Evolutionary conservation across 352 stramenopile genomes (phyloP).

Genomic region (Globisporangium nodosum): DNA sequence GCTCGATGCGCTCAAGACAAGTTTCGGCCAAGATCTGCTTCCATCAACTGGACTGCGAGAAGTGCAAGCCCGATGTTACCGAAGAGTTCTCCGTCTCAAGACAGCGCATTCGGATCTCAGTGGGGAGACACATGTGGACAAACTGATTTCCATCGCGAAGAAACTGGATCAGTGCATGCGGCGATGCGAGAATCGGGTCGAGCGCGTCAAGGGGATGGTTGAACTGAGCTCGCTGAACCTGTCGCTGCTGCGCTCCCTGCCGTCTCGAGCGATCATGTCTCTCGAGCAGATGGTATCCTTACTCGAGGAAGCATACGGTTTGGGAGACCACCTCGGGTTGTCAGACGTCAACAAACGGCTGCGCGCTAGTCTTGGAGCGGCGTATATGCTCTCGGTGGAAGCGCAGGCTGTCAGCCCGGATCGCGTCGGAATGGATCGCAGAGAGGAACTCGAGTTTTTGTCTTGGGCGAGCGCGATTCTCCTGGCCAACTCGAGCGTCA

Average conservation of each 20-base stretch:
- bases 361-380: slow-evolving; percentile 32
- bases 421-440: slow-evolving; percentile 1
- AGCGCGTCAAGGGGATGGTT: slow-evolving; percentile 42
- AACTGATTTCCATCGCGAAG: slow-evolving; percentile 34
- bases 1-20: slow-evolving; percentile 7
- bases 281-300: slow-evolving; percentile 21
- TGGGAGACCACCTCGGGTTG: slow-evolving; percentile 38
- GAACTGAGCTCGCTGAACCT: slow-evolving; percentile 37
- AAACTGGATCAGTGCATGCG: slow-evolving; percentile 38
- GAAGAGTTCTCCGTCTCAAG: slow-evolving; percentile 39
- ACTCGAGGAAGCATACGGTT: slow-evolving; percentile 38
- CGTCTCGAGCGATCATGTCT: slow-evolving; percentile 30
- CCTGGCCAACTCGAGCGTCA: slow-evolving; percentile 27
- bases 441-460: slow-evolving; percentile 16
- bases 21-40: not conserved
- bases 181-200: slow-evolving; percentile 30
- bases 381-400: slow-evolving; percentile 26
- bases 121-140: slow-evolving; percentile 21
- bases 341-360: slow-evolving; percentile 41
- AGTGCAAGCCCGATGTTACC: slow-evolving; percentile 33
- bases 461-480: slow-evolving; percentile 31
- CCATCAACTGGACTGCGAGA: slow-evolving; percentile 6
- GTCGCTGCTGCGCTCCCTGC: slow-evolving; percentile 31
- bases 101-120: slow-evolving; percentile 16
- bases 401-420: not conserved